Percentiles rank a stretch among this genome's conserved stretches.
Conservation (phyloP, 2,329 filamentous ascomycete genomes). For the Xylariales sp. region DNA sequence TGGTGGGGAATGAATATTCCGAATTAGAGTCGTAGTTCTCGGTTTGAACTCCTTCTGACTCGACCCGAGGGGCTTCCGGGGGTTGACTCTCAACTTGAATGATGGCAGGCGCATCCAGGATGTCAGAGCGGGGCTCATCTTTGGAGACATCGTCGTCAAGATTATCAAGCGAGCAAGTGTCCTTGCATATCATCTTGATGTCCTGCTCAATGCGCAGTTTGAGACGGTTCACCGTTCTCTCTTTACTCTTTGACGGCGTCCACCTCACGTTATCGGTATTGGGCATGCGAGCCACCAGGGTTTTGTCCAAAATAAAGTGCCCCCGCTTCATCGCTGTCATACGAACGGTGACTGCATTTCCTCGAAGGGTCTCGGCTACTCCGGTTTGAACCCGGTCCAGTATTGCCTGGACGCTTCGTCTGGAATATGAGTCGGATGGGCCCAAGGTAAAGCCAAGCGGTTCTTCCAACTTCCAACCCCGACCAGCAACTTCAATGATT, state of each 20-base stretch:
- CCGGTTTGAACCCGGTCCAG: slow-evolving; percentile 48
- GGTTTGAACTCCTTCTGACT: too few species aligned
- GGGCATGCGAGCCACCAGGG: slow-evolving; percentile 31
- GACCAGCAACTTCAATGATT: slow-evolving; percentile 40
- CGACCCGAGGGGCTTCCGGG: too few species aligned
- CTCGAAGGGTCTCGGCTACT: slow-evolving; percentile 42
- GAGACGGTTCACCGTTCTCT: slow-evolving; percentile 35
- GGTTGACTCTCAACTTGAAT: too few species aligned
- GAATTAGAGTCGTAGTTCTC: too few species aligned
- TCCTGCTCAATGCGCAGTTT: slow-evolving; percentile 42
- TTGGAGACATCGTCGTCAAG: slow-evolving; percentile 23
- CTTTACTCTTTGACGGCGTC: slow-evolving; percentile 30
- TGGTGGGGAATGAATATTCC: too few species aligned
- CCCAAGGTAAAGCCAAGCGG: slow-evolving; percentile 41
- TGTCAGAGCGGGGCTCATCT: too few species aligned
- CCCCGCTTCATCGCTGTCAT: slow-evolving; percentile 48
- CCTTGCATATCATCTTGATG: slow-evolving; percentile 44
- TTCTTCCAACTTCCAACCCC: slow-evolving; percentile 41
- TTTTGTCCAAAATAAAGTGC: slow-evolving; percentile 47
- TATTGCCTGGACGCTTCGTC: slow-evolving; percentile 42
- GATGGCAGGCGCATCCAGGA: too few species aligned
- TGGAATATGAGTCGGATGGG: slow-evolving; percentile 34
- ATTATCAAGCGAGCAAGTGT: slow-evolving; percentile 42
- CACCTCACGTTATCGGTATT: slow-evolving; percentile 17
- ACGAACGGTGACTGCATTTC: slow-evolving; percentile 40